Evolutionary conservation across 176 grass and related monocot species (phyloP), one percentile per base, ranked within the genome.

Genomic region (Phoenix roebelenii): DNA sequence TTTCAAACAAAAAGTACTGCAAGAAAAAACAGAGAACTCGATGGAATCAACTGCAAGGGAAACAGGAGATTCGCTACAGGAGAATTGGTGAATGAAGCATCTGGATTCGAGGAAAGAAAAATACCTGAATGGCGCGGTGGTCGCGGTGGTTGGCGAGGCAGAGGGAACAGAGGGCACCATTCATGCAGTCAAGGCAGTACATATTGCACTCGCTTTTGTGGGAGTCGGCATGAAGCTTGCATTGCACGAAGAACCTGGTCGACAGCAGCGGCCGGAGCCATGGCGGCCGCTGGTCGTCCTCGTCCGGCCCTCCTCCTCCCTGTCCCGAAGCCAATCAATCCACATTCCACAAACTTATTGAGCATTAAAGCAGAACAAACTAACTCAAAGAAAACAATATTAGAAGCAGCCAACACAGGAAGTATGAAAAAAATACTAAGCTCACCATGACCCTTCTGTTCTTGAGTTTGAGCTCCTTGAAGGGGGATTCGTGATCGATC

Each of bases 151-250:
- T 15, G 48, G 73, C 70, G 78, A 90, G 75, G 78, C 92, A 97
- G 63, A 87, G 72, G 4, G 92, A 85, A 76, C 92, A 97, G 55
- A 97, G 87, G 16, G 83, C 80, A 65, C 84, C 92, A 64, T 83
- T 65, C 68, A 72, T 61, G 76, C 92, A 97, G 57, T 91, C 87
- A 62, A 97, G 83, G 76, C 92, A 97, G 77, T 82, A 97, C 92
- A 91, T 91, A 78, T 97, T 97, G 75, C 92, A 97, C 76, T 91
- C 91, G 53, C 83, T 85, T 72, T 87, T 96, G 80, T 85, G 87
- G 55, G 72, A 77, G 51, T 80, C 83, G 0, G 67, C 74, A 72
- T 97, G 92, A 24, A 60, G 59, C 56, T 79, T 71, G 87, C 93
- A 98, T 88, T 98, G 93, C 60, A 77, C 80, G 77, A 97, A 97